Evolutionary conservation across 768 basidiomycete genomes (phyloP).

Genomic region (Dendrothele bispora): DNA sequence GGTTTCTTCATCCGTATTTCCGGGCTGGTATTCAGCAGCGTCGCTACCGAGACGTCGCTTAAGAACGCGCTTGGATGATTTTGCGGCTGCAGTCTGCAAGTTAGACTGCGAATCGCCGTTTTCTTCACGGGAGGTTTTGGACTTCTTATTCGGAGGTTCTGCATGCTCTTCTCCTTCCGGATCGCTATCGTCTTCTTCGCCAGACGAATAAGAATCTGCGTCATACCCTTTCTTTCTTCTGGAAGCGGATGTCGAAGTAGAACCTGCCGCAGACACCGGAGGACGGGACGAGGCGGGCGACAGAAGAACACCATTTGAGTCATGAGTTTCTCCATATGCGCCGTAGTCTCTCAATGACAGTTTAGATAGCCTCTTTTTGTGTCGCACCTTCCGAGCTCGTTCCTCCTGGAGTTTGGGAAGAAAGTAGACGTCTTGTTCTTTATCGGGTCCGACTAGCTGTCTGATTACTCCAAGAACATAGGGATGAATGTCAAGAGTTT

Average conservation of each 20-base stretch:
- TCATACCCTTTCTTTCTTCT: neutral
- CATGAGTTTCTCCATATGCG: neutral
- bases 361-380: conserved; percentile 1
- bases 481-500: conserved; percentile 47
- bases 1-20: conserved; percentile 17
- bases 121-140: neutral
- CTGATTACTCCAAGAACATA: conserved; percentile 58
- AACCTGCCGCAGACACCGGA: conserved; percentile 21
- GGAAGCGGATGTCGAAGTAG: conserved; percentile 11
- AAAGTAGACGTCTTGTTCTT: conserved; percentile 67
- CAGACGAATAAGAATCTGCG: neutral
- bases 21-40: conserved; percentile 36
- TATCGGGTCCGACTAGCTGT: conserved; percentile 62
- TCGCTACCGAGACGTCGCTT: conserved; percentile 30
- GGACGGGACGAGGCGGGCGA: conserved; percentile 23
- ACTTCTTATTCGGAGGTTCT: conserved; percentile 8
- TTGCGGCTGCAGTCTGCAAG: conserved; percentile 8
- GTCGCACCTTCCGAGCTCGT: conserved; percentile 6
- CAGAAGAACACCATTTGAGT: conserved; percentile 8
- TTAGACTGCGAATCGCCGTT: conserved; percentile 4
- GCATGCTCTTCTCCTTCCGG: too few relatives aligned
- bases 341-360: neutral
- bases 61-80: conserved; percentile 14
- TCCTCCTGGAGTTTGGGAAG: conserved; percentile 52
- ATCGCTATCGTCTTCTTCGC: neutral